phyloP scores from a whole-genome alignment of 83 land plant species.

The Thuja plicata region DNA sequence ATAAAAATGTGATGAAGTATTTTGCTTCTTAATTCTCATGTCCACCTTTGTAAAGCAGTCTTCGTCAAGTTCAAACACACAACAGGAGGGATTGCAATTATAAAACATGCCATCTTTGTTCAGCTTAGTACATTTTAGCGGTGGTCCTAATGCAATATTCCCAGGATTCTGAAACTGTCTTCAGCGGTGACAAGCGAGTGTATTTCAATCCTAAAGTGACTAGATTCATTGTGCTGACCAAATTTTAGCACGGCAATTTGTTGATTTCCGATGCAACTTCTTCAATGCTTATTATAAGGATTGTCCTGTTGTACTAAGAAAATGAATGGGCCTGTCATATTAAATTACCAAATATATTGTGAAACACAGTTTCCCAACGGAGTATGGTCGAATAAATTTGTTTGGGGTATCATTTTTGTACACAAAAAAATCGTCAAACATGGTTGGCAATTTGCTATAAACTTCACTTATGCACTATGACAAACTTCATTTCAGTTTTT shows the following conservation, averaged over 20 bases:
- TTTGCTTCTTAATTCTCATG: background rate
- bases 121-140: background rate
- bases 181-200: background rate
- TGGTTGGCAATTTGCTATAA: background rate
- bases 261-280: background rate
- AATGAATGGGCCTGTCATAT: background rate
- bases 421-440: background rate
- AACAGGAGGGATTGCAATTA: background rate
- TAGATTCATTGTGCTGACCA: background rate
- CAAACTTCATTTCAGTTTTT: background rate
- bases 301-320: background rate
- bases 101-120: background rate
- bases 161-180: background rate
- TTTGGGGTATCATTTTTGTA: background rate
- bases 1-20: background rate
- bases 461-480: background rate
- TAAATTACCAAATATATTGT: background rate
- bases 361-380: background rate
- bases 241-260: background rate
- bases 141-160: background rate
- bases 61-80: background rate
- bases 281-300: background rate
- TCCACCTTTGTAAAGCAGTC: background rate
- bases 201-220: background rate
- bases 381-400: background rate